Percentiles rank a stretch among this genome's conserved stretches.
These are phyloP conservation scores for Calonectria pteridis DNA, from an alignment of 2,329 filamentous ascomycete species.

Conservation along the genomic window DNA sequence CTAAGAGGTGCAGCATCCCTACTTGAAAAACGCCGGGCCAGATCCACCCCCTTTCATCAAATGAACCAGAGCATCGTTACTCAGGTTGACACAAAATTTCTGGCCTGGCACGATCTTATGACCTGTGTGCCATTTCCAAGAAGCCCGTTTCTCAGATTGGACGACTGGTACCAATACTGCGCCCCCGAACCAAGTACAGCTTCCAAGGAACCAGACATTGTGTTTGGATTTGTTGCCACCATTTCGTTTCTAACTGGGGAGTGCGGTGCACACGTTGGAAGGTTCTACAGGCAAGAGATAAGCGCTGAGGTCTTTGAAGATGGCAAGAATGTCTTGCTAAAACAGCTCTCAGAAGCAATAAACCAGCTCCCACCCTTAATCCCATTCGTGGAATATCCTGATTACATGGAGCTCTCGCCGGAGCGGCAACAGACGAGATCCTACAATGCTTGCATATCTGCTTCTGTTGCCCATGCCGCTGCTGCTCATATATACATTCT, in stretches of 20 bases:
- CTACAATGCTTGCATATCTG: conserved; percentile 7
- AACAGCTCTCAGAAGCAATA: background rate
- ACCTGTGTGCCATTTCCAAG: background rate
- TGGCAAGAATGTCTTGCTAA: background rate
- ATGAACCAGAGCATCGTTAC: background rate
- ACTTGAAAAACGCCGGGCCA: background rate
- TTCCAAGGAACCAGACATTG: background rate
- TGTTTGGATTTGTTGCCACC: background rate
- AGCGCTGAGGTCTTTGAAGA: background rate
- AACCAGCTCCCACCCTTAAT: background rate
- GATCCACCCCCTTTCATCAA: background rate
- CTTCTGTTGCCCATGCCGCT: background rate
- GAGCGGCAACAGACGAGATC: background rate
- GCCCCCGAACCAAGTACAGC: background rate
- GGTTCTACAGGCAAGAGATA: background rate
- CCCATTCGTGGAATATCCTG: background rate
- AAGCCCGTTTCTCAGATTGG: background rate
- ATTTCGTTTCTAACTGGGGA: background rate
- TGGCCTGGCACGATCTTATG: conserved; percentile 8
- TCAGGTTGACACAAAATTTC: background rate
- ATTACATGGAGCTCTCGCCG: background rate
- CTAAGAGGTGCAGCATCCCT: background rate
- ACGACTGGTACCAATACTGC: background rate
- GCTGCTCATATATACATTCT: background rate
- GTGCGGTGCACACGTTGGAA: background rate